phyloP scores from a whole-genome alignment of 768 basidiomycete genomes.

The Nidularia sp. region DNA sequence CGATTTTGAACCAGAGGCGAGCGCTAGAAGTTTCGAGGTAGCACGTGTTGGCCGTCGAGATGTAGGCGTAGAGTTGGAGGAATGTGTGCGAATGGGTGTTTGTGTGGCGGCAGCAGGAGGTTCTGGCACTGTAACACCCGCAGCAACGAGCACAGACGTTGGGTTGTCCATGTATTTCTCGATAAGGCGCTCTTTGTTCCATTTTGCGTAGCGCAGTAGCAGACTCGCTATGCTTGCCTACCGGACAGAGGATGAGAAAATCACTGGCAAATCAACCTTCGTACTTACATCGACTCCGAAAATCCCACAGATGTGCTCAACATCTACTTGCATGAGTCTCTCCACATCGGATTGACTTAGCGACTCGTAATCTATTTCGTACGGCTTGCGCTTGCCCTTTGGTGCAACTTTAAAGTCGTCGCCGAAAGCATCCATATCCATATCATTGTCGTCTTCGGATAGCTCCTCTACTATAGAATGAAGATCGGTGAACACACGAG shows the following conservation, averaged over 20 bases:
- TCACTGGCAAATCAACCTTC: constrained; percentile 1
- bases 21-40: constrained; percentile 30
- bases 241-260: constrained; percentile 2
- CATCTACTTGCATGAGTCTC: constrained; percentile 70
- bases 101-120: constrained; percentile 28
- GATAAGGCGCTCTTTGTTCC: constrained; percentile 96
- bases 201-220: constrained; percentile 77
- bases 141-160: constrained; percentile 60
- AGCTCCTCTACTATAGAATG: not conserved
- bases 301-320: constrained; percentile 85
- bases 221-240: constrained; percentile 70
- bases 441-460: constrained; percentile 48
- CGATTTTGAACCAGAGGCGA: constrained; percentile 23
- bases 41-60: constrained; percentile 31
- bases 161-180: constrained; percentile 98
- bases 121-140: constrained; percentile 58
- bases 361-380: constrained; percentile 83
- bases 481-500: constrained; percentile 4
- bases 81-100: constrained; percentile 25
- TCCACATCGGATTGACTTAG: constrained; percentile 72
- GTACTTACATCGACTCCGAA: constrained; percentile 85
- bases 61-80: constrained; percentile 12
- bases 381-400: constrained; percentile 62
- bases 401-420: constrained; percentile 59
- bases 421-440: constrained; percentile 63